A percentile compares a stretch with the other conserved stretches of the same genome.
phyloP scores from a whole-genome alignment of 768 basidiomycete genomes.

The Suillus occidentalis region DNA sequence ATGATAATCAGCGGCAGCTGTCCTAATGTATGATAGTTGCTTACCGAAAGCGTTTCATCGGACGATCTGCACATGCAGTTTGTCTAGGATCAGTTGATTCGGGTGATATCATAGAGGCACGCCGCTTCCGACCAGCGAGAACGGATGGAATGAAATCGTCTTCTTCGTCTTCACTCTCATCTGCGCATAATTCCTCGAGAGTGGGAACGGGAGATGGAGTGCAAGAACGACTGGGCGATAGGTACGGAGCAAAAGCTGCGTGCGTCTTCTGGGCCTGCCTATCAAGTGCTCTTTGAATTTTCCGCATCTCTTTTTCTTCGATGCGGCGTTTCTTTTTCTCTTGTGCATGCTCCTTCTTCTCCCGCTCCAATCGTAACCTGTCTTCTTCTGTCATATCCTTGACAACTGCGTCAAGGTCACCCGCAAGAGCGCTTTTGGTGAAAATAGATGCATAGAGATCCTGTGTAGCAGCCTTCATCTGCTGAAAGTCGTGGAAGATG shows the following conservation, averaged over 20 bases:
- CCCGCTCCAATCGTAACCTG: neutral
- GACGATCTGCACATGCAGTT: neutral
- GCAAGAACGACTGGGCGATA: conserved; percentile 17
- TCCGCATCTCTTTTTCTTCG: conserved; percentile 11
- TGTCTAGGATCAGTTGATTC: neutral
- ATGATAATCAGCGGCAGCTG: neutral
- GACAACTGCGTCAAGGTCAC: conserved; percentile 29
- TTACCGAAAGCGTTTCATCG: conserved; percentile 27
- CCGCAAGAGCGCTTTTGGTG: conserved; percentile 28
- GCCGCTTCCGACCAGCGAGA: conserved; percentile 24
- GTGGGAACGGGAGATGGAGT: conserved; percentile 11
- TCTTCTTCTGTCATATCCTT: conserved; percentile 26
- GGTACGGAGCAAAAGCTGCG: conserved; percentile 8
- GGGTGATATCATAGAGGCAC: neutral
- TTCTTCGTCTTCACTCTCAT: conserved; percentile 20
- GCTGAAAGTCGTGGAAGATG: conserved; percentile 24
- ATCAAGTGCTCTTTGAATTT: neutral
- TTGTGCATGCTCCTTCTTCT: conserved; percentile 17
- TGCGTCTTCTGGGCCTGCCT: neutral
- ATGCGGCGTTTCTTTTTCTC: neutral
- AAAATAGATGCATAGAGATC: conserved; percentile 30
- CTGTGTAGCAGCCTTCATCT: conserved; percentile 28
- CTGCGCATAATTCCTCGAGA: conserved; percentile 9
- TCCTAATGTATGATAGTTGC: neutral
- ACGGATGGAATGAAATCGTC: conserved; percentile 14